Evolutionary conservation across 306 rosid genomes (phyloP).

Genomic region (Myrica gale): DNA sequence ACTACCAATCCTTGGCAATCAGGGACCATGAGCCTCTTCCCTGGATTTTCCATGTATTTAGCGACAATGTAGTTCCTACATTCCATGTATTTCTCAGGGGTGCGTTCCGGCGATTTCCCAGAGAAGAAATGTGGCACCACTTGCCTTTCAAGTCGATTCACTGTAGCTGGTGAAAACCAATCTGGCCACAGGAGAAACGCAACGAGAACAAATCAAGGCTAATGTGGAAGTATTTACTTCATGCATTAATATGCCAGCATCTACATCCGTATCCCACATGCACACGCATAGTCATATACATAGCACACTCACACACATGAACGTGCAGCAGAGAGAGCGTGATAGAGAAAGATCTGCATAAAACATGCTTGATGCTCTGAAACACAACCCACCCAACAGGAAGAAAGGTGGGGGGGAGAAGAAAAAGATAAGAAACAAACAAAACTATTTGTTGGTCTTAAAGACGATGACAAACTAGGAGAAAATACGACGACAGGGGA

Average conservation of each 20-base stretch:
- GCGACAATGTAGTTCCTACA: constrained; percentile 82
- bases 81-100: constrained; percentile 94
- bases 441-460: too few relatives aligned
- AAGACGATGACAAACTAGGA: too few relatives aligned
- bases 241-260: not conserved
- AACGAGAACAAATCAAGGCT: constrained; percentile 21
- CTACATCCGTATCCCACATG: not conserved
- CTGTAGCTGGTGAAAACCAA: constrained; percentile 93
- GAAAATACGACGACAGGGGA: too few relatives aligned
- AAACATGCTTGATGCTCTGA: not conserved
- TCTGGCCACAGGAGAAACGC: constrained; percentile 46
- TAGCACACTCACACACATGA: not conserved
- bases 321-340: not conserved
- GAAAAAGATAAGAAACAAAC: too few relatives aligned
- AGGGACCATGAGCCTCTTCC: constrained; percentile 57
- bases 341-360: not conserved
- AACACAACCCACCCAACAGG: not conserved
- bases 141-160: constrained; percentile 94
- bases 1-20: constrained; percentile 57
- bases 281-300: not conserved
- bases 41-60: constrained; percentile 80
- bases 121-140: constrained; percentile 97
- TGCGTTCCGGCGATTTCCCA: constrained; percentile 59
- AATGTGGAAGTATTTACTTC: not conserved
- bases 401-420: not conserved